Base-by-base conservation (phyloP, 2,329 filamentous ascomycete species). In the Paraphoma sp. region DNA sequence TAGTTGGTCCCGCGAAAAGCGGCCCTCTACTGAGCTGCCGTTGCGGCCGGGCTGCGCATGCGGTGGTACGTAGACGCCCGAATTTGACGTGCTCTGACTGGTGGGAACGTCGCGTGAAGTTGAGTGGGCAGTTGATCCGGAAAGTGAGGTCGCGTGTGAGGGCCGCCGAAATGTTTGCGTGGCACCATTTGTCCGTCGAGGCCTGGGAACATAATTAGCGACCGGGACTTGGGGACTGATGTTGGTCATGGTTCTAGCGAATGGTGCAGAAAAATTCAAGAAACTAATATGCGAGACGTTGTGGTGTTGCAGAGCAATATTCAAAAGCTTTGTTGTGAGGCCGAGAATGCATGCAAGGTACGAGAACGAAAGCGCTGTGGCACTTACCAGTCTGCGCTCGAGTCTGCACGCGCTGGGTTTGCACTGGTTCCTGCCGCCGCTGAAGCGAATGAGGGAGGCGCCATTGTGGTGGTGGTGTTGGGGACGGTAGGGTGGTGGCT, bases 1-100 rank as follows among this genome's bases (percentile, higher is more conserved):
- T 60, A 97, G 81, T 63, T 96, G 87, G 2, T 93, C 91, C 76
- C 89, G 91, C 62, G 87, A 87, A 77, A 96, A 96, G 66, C 90
- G 87, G 57, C 82, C 80, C 47, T 86, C 83, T 42, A 76, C 70
- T 51, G 80, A 78, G 42, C 86, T 79, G 56, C 84, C 84, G 66
- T 86, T 87, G 66, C 86, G 84, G 57, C 77, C 84, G 59, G 81
- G 81, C 72, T 78, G 83, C 73, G 81, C 80, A 74, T 89, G 87
- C 68, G 84, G 86, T 70, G 84, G 87, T 48, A 89, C 84, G 71
- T 87, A 89, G 67, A 79, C 79, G 63, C 79, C 81, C 48, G 79
- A 70, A 60, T 76, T 80, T 51, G 78, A 76, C 47, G 75, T 72
- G 70, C 67, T 61, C 45, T 61, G 59, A 43, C 65, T 33, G 56